A percentile compares a stretch with the other conserved stretches of the same genome.
Evolutionary conservation across 225 moss, liverwort and hornwort genomes (phyloP).

Genomic region (Polytrichum commune): DNA sequence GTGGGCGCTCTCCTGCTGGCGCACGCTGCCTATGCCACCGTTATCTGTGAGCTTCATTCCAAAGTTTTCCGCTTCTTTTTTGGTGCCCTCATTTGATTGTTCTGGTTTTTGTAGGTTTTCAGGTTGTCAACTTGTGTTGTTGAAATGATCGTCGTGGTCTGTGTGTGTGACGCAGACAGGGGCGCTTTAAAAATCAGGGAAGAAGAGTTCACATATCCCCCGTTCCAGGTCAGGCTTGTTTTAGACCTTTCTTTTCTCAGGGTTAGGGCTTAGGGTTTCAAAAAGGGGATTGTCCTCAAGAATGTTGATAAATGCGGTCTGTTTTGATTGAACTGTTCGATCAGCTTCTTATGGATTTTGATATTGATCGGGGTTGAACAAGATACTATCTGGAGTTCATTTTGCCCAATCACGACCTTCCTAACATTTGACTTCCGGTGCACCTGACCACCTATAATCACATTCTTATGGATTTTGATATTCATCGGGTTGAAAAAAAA

Average conservation of each 20-base stretch:
- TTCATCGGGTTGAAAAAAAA: no score
- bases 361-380: no score
- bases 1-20: constrained; percentile 60
- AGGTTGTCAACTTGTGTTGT: neutral
- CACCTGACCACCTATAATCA: no score
- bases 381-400: no score
- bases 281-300: neutral
- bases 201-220: constrained; percentile 73
- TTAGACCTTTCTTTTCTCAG: neutral
- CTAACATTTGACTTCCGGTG: no score
- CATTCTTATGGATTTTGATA: no score
- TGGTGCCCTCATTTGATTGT: no score
- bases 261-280: neutral
- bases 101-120: neutral
- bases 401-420: no score
- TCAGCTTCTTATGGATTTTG: no score
- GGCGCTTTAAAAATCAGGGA: constrained; percentile 76
- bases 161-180: constrained; percentile 53
- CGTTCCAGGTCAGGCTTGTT: constrained; percentile 43
- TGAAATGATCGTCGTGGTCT: neutral
- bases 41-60: constrained; percentile 47
- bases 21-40: constrained; percentile 63
- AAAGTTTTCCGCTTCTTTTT: neutral
- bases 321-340: no score
- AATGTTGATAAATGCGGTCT: no score